phyloP scores from a whole-genome alignment of 177 flowering plant genomes.

The Vitis hybrid region DNA sequence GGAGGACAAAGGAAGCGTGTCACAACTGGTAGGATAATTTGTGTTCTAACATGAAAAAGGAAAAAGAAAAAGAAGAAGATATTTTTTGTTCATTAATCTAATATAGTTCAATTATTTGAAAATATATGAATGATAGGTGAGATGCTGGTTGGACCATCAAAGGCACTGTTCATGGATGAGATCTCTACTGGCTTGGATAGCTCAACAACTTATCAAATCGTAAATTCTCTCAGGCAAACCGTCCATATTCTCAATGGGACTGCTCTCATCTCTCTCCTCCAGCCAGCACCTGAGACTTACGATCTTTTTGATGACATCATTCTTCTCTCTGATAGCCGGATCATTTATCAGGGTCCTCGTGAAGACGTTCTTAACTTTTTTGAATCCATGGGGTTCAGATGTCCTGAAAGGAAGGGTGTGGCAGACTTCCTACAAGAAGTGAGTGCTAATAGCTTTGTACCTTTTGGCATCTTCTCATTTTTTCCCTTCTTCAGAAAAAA shows the following conservation, averaged over 20 bases:
- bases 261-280: slow-evolving; percentile 42
- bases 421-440: slow-evolving; percentile 61
- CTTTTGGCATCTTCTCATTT: background rate
- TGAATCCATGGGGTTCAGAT: slow-evolving; percentile 39
- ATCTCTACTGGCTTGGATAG: slow-evolving; percentile 59
- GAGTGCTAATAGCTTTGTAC: background rate
- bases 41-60: too few relatives aligned
- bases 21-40: slow-evolving; percentile 18
- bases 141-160: slow-evolving; percentile 54
- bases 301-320: slow-evolving; percentile 52
- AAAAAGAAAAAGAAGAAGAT: background rate
- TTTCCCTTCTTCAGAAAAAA: background rate
- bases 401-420: slow-evolving; percentile 48
- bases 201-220: slow-evolving; percentile 57
- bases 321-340: slow-evolving; percentile 44
- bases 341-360: slow-evolving; percentile 51
- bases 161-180: slow-evolving; percentile 49
- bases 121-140: slow-evolving; percentile 29
- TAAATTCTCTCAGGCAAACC: slow-evolving; percentile 35
- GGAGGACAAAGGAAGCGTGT: slow-evolving; percentile 40
- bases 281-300: slow-evolving; percentile 55
- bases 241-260: slow-evolving; percentile 37
- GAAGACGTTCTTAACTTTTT: slow-evolving; percentile 40
- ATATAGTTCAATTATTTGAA: background rate
- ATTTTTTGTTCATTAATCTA: too few relatives aligned